Base-by-base conservation (phyloP, 2,329 filamentous ascomycete genomes). In the Apiospora kogelbergensis region DNA sequence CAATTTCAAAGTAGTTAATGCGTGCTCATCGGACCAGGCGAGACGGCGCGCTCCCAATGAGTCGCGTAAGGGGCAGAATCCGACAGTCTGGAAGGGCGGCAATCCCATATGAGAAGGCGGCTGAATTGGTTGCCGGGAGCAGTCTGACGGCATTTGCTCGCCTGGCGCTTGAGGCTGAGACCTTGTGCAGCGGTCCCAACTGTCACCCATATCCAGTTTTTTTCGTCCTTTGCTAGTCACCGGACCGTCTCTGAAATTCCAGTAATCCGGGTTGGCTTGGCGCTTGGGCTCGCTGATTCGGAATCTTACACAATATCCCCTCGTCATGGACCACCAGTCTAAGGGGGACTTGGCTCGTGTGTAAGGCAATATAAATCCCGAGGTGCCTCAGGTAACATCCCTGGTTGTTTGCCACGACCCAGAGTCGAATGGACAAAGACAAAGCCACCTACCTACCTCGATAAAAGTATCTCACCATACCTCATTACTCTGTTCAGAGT, bases 371-470 rank as follows among this genome's bases (percentile, higher is more conserved):
- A 60, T 60, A 60, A 60, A 60, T 37, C 53, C 30, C 30, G 26
- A 33, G 53, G 17, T 30, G 17, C 30, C 53, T 70, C 53, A 70
- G 67, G 69, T 40, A 63, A 22, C 17, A 60, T 60, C 53, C 20
- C 30, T 60, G 10, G 53, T n/a, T 60, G 53, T n/a, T 60, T 60
- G 53, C 30, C 53, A 60, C 53, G 30, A 60, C 30, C 53, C 53
- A 60, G 26, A 60, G 26, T 37, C 30, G 37, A 60, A 60, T 20
- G 37, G 7, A 33, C 53, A 33, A 60, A 60, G 53, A 60, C 30
- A 57, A 66, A 24, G 41, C 37, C 40, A 42, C 40, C 40, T 42
- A 57, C 13, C 40, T 37, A 64, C 30, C 15, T 24, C n/a, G 17
- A 15, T 44, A n/a, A n/a, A n/a, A n/a, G n/a, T n/a, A n/a, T n/a